phyloP scores from a whole-genome alignment of 2,329 filamentous ascomycete genomes.

The Pseudogymnoascus sp. region DNA sequence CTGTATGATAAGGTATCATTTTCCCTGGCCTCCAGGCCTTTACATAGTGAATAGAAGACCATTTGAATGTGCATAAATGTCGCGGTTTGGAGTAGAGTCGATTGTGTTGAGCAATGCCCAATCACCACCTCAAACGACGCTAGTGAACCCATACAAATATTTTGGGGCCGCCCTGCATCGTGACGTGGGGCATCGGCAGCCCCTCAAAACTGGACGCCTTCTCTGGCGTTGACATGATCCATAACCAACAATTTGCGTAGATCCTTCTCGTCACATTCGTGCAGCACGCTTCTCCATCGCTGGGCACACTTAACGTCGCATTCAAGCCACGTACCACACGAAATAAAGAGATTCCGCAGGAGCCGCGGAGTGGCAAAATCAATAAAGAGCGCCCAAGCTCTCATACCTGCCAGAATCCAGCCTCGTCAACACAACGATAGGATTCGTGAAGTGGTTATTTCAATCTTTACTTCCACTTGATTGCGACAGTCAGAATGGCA shows the following conservation, averaged over 20 bases:
- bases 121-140: neutral
- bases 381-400: neutral
- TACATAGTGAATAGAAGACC: constrained; percentile 4
- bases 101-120: neutral
- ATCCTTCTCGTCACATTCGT: neutral
- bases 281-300: neutral
- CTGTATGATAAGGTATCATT: constrained; percentile 5
- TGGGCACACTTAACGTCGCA: neutral
- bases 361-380: neutral
- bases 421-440: neutral
- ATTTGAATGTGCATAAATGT: neutral
- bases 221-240: neutral
- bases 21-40: neutral
- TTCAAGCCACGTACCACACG: constrained; percentile 1
- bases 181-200: constrained; percentile 1
- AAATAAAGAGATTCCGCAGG: neutral
- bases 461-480: neutral
- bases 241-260: neutral
- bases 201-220: neutral
- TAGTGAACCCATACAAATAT: constrained; percentile 6
- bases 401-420: neutral
- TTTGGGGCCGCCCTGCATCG: neutral
- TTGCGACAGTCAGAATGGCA: neutral
- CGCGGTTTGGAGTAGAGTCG: neutral
- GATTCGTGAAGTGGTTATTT: neutral